Conservation (phyloP, 1,284 basidiomycete species). For the Anthracocystis walkeri region DNA sequence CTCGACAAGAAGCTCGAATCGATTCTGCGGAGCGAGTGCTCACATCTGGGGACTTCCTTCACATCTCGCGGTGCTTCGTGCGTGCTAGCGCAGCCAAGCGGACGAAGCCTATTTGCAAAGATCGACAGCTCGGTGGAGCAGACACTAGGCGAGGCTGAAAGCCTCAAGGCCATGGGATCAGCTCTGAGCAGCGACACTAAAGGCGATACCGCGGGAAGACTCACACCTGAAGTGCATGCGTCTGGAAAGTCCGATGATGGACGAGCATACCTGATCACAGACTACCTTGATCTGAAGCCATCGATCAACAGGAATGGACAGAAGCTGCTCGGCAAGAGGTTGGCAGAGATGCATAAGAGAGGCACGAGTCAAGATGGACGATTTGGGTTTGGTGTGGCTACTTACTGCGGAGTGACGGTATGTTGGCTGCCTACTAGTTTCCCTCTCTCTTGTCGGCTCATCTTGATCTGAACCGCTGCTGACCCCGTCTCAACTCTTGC, state of each 20-base stretch:
- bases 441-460: background rate
- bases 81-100: slow-evolving; percentile 32
- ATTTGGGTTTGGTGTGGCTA: slow-evolving; percentile 37
- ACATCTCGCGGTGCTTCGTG: slow-evolving; percentile 18
- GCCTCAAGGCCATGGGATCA: slow-evolving; percentile 25
- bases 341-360: slow-evolving; percentile 39
- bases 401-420: slow-evolving; percentile 42
- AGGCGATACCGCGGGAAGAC: background rate
- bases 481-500: background rate
- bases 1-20: slow-evolving; percentile 36
- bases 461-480: background rate
- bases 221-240: slow-evolving; percentile 36
- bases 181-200: slow-evolving; percentile 3
- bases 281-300: slow-evolving; percentile 35
- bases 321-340: slow-evolving; percentile 22
- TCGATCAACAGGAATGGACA: slow-evolving; percentile 18
- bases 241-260: slow-evolving; percentile 22
- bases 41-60: slow-evolving; percentile 32
- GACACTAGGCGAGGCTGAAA: slow-evolving; percentile 38
- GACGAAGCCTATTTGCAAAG: slow-evolving; percentile 31
- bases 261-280: slow-evolving; percentile 36
- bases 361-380: slow-evolving; percentile 23
- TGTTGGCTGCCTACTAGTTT: slow-evolving; percentile 3
- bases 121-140: slow-evolving; percentile 31
- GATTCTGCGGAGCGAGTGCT: slow-evolving; percentile 29